phyloP scores from a whole-genome alignment of 2,329 filamentous ascomycete genomes.

The Domatiomyces catenatus region DNA sequence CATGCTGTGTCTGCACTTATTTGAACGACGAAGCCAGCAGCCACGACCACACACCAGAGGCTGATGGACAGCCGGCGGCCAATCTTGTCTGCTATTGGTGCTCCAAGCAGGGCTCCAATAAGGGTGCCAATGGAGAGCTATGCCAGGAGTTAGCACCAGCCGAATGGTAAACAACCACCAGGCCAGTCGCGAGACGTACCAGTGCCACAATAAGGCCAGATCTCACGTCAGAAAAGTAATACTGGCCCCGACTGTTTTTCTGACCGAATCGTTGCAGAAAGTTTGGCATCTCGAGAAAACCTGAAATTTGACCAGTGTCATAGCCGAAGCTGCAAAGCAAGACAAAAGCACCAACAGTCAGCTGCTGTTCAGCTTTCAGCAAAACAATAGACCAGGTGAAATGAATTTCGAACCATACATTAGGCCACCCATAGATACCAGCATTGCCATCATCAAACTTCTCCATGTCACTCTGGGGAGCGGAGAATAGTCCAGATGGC shows the following conservation, averaged over 20 bases:
- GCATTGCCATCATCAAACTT: constrained; percentile 26
- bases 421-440: constrained; percentile 31
- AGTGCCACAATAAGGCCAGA: constrained; percentile 29
- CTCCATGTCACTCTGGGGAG: constrained; percentile 21
- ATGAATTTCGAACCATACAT: constrained; percentile 13
- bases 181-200: constrained; percentile 19
- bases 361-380: background rate
- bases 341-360: background rate
- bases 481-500: constrained; percentile 14
- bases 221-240: constrained; percentile 27
- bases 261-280: constrained; percentile 27
- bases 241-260: constrained; percentile 11
- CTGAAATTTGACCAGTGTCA: constrained; percentile 30
- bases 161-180: background rate
- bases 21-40: constrained; percentile 28
- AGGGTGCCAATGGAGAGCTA: constrained; percentile 30
- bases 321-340: constrained; percentile 21
- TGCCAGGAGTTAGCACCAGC: background rate
- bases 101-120: constrained; percentile 28
- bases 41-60: constrained; percentile 26
- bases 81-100: constrained; percentile 30
- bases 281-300: constrained; percentile 28
- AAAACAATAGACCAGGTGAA: background rate
- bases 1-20: constrained; percentile 25
- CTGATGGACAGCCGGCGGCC: constrained; percentile 29